These are phyloP conservation scores for Asterochloris erici DNA, from an alignment of 139 green algal species.

Conservation along the genomic window DNA sequence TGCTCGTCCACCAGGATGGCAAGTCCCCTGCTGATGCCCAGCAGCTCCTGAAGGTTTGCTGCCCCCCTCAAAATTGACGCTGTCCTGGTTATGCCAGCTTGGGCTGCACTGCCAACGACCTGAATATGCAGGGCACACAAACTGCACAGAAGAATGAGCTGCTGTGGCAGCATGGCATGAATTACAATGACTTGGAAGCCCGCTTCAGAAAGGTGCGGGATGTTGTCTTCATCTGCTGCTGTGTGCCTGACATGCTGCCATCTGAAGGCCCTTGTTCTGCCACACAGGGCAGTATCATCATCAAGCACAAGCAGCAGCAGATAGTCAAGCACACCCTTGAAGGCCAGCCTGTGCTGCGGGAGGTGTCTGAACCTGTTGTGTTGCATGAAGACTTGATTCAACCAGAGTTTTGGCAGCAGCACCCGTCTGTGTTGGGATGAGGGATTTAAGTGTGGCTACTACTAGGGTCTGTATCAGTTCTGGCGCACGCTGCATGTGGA, in stretches of 20 bases:
- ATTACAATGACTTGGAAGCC: constrained; percentile 86
- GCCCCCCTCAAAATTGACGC: neutral
- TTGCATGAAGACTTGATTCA: constrained; percentile 87
- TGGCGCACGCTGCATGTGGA: no score
- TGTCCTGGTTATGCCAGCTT: neutral
- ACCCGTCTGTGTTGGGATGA: constrained; percentile 52
- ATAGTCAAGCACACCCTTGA: constrained; percentile 47
- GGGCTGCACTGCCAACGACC: neutral
- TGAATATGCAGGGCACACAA: constrained; percentile 65
- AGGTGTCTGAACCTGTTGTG: constrained; percentile 33
- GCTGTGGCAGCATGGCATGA: constrained; percentile 84
- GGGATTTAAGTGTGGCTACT: no score
- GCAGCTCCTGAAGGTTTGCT: constrained; percentile 50
- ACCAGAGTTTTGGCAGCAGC: constrained; percentile 74
- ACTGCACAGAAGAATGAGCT: constrained; percentile 90
- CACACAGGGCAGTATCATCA: constrained; percentile 58
- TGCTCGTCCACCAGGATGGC: constrained; percentile 66
- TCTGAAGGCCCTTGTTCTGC: neutral
- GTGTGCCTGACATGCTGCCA: neutral
- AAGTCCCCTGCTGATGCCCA: constrained; percentile 59
- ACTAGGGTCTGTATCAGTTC: no score
- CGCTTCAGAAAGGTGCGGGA: constrained; percentile 77
- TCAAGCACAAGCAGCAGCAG: constrained; percentile 29
- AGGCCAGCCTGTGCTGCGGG: constrained; percentile 49
- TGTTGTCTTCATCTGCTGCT: neutral